Evolutionary conservation across 768 basidiomycete species (phyloP), one percentile per base, ranked within the genome.

Genomic region (Trametes maxima): DNA sequence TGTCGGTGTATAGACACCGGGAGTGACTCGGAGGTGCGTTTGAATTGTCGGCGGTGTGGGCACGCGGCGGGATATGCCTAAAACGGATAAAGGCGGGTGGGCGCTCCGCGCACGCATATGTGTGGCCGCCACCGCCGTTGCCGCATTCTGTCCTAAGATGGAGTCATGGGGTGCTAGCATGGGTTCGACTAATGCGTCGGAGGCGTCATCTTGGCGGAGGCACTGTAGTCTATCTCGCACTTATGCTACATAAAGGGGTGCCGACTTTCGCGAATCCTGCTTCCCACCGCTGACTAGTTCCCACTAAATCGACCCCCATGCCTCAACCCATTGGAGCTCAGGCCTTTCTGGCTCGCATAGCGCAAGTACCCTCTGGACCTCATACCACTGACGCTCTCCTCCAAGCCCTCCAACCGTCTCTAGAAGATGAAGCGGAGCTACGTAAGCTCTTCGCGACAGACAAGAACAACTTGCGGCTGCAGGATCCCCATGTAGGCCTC

Each of bases 371-470:
- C 1, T 51, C 56, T 3, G 72, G 69, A 3, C 65, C 67, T 12
- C 65, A 64, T 7, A 48, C 43, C 17, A 54, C 61, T 28, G 72
- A 79, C 43, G 73, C 76, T 50, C 79, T 84, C 11, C 21, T 54
- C 16, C 33, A 57, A 16, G 63, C 37, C 5, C 74, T 87, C n/a
- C 76, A 80, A 52, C 82, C 83, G 16, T 82, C 83, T 33, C 74
- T 88, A 52, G 81, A 82, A 11, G 80, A 85, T 50, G 86, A 88
- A 72, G 75, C 80, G 1, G 76, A 81, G 45, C 71, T 88, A 47
- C 78, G 85, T 63, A 79, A 76, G 57, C 72, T 85, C 21, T 87
- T 83, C 60, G 85, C 85, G 10, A 81, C 78, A 2, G 83, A 86
- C 64, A 80, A 77, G 68, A 61, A 63, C 47, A 79, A 83, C 57